Percentiles rank a stretch among this genome's conserved stretches.
These are phyloP conservation scores for Kondoa subrosea DNA, from an alignment of 768 basidiomycete genomes.

Conservation along the genomic window DNA sequence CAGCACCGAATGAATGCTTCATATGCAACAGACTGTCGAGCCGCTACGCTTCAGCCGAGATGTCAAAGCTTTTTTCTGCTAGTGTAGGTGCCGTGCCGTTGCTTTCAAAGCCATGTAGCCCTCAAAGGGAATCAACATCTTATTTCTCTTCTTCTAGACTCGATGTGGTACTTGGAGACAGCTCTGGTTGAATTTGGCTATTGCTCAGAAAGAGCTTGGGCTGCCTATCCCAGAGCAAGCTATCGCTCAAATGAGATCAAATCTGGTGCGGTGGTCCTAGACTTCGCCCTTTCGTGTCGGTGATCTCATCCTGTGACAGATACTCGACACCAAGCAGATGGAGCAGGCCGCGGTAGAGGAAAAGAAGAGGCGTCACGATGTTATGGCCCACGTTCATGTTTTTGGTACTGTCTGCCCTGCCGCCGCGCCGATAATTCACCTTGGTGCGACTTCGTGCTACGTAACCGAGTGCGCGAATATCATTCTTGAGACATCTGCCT, in stretches of 20 bases:
- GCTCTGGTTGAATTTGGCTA: conserved; percentile 89
- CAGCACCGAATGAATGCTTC: neutral
- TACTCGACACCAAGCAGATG: conserved; percentile 75
- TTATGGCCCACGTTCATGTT: conserved; percentile 99
- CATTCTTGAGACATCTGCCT: neutral
- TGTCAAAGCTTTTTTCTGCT: conserved; percentile 91
- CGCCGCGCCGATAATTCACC: conserved; percentile 34
- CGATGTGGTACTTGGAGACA: conserved; percentile 89
- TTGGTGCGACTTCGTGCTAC: conserved; percentile 96
- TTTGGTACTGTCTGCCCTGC: conserved; percentile 37
- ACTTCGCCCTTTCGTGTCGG: too few relatives aligned
- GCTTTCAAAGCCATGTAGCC: too few relatives aligned
- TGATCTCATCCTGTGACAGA: conserved; percentile 35
- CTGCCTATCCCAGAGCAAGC: conserved; percentile 76
- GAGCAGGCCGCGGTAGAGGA: conserved; percentile 81
- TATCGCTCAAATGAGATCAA: conserved; percentile 82
- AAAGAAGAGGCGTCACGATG: conserved; percentile 93
- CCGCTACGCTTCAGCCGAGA: conserved; percentile 98
- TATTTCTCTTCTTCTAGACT: conserved; percentile 44
- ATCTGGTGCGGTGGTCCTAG: too few relatives aligned
- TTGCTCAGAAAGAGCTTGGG: conserved; percentile 89
- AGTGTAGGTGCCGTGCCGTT: conserved; percentile 59
- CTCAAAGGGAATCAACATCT: neutral
- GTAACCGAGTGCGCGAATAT: conserved; percentile 93
- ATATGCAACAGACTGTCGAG: conserved; percentile 36